A percentile compares a stretch with the other conserved stretches of the same genome.
phyloP scores from a whole-genome alignment of 2,329 filamentous ascomycete genomes.

The Teratosphaeria gauchensis region DNA sequence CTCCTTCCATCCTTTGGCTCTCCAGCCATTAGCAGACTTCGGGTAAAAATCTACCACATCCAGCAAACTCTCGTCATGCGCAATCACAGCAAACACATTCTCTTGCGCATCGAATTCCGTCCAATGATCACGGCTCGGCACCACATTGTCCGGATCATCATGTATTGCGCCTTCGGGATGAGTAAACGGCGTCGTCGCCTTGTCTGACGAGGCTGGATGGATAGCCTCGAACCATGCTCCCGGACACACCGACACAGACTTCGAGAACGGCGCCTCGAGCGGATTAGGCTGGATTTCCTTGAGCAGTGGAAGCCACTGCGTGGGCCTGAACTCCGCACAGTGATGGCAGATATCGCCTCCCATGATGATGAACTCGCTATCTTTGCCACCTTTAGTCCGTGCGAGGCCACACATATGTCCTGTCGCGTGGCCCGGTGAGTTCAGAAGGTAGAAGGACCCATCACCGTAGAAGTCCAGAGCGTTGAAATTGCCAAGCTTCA shows the following conservation, averaged over 20 bases:
- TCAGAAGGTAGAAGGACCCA: slow-evolving; percentile 45
- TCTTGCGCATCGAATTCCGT: slow-evolving; percentile 38
- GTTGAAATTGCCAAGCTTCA: slow-evolving; percentile 33
- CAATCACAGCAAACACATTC: slow-evolving; percentile 37
- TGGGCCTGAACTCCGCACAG: slow-evolving; percentile 37
- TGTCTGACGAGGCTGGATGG: slow-evolving; percentile 19
- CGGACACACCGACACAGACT: slow-evolving; percentile 26
- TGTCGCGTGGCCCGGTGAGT: slow-evolving; percentile 43
- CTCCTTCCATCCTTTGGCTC: slow-evolving; percentile 36
- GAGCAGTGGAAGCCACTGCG: slow-evolving; percentile 31
- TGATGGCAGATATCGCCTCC: slow-evolving; percentile 41
- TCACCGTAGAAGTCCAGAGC: slow-evolving; percentile 47
- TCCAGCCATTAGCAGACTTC: slow-evolving; percentile 38
- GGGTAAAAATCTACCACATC: slow-evolving; percentile 43
- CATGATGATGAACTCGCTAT: slow-evolving; percentile 36
- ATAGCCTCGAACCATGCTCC: slow-evolving; percentile 31
- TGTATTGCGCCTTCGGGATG: slow-evolving; percentile 15
- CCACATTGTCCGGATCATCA: slow-evolving; percentile 23
- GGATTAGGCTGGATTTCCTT: slow-evolving; percentile 31
- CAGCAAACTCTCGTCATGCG: slow-evolving; percentile 39
- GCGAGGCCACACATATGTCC: slow-evolving; percentile 43
- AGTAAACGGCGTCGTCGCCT: slow-evolving; percentile 23
- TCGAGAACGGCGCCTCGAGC: slow-evolving; percentile 18
- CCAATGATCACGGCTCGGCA: slow-evolving; percentile 36
- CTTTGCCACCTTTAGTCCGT: slow-evolving; percentile 23